Evolutionary conservation across 495 filamentous ascomycete genomes (phyloP).

Genomic region (Annulohypoxylon nitens): DNA sequence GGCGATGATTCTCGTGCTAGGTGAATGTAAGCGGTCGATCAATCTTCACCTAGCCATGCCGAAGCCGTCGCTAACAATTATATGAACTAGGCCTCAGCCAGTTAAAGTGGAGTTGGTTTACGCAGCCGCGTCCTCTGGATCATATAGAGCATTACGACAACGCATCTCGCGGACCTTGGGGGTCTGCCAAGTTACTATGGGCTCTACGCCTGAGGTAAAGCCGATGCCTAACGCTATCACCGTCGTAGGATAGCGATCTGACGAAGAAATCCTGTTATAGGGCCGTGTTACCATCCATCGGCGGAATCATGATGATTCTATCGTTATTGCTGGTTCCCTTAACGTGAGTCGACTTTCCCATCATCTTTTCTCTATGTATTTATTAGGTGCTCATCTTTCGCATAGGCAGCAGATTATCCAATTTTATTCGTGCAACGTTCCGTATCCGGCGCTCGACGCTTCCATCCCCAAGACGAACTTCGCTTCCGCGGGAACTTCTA

Average conservation of each 20-base stretch:
- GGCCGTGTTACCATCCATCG: constrained; percentile 31
- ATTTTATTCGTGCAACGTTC: constrained; percentile 37
- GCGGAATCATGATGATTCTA: constrained; percentile 40
- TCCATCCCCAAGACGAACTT: constrained; percentile 32
- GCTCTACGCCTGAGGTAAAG: constrained; percentile 18
- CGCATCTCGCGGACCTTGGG: constrained; percentile 40
- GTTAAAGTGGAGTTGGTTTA: constrained; percentile 53
- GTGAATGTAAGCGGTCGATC: constrained; percentile 20
- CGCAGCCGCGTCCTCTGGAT: constrained; percentile 26
- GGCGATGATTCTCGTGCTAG: constrained; percentile 39
- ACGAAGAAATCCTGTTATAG: not conserved
- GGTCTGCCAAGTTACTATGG: constrained; percentile 39
- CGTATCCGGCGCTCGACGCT: constrained; percentile 14
- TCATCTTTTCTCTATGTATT: too few species aligned
- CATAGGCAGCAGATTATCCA: constrained; percentile 36
- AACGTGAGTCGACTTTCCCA: constrained; percentile 14
- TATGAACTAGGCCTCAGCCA: constrained; percentile 42
- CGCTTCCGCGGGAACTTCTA: constrained; percentile 5
- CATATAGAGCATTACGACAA: constrained; percentile 40
- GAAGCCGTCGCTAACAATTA: not conserved
- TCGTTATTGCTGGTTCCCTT: constrained; percentile 42
- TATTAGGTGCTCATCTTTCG: not conserved
- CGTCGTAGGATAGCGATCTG: not conserved
- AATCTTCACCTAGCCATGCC: not conserved
- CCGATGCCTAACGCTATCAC: not conserved